Conservation (phyloP, 768 basidiomycete species). For the Mycena indigotica region DNA sequence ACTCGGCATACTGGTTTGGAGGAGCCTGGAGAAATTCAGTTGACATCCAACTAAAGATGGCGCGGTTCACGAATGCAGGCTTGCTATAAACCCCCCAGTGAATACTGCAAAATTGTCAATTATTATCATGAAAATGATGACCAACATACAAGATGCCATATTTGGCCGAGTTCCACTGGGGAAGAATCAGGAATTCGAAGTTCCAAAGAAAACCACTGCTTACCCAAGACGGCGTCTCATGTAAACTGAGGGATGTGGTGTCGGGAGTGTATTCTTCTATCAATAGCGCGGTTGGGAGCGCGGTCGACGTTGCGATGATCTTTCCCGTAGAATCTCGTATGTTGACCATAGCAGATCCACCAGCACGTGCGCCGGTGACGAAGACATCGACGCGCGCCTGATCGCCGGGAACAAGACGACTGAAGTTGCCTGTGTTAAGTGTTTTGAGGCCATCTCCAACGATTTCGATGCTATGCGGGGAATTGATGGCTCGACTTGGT, state of each 20-base stretch:
- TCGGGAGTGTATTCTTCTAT: slow-evolving; percentile 44
- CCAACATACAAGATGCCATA: slow-evolving; percentile 56
- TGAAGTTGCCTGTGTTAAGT: slow-evolving; percentile 40
- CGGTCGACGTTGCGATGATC: slow-evolving; percentile 36
- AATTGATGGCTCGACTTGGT: slow-evolving; percentile 33
- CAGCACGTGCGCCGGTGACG: slow-evolving; percentile 36
- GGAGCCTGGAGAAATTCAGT: slow-evolving; percentile 35
- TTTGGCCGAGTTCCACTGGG: slow-evolving; percentile 53
- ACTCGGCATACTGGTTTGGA: slow-evolving; percentile 49
- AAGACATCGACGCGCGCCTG: slow-evolving; percentile 53
- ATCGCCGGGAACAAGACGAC: slow-evolving; percentile 53
- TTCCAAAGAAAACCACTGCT: slow-evolving; percentile 10
- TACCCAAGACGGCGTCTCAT: slow-evolving; percentile 61
- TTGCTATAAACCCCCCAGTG: slow-evolving; percentile 55
- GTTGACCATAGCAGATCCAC: slow-evolving; percentile 32
- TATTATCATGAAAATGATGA: slow-evolving; percentile 9
- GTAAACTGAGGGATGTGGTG: slow-evolving; percentile 37
- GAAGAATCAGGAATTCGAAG: slow-evolving; percentile 4
- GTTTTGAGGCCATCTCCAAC: slow-evolving; percentile 44
- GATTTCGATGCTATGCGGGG: slow-evolving; percentile 39
- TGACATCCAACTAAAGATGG: slow-evolving; percentile 2
- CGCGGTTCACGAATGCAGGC: slow-evolving; percentile 41
- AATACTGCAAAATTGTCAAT: slow-evolving; percentile 37
- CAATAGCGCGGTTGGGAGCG: slow-evolving; percentile 42
- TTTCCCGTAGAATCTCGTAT: slow-evolving; percentile 39